Conservation (phyloP, 75 land plant species). For the Gnetum montanum region DNA sequence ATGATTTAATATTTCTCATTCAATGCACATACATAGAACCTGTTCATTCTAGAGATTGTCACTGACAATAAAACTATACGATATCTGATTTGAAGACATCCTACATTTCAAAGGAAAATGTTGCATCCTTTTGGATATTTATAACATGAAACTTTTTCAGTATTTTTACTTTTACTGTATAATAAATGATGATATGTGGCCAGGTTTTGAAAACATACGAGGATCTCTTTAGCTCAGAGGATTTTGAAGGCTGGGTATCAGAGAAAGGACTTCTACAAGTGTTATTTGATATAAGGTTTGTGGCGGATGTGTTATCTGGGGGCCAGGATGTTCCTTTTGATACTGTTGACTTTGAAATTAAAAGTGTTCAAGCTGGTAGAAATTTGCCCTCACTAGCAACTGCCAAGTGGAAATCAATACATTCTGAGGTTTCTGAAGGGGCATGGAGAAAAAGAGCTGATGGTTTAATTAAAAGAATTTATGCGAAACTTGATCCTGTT, state of each 20-base stretch:
- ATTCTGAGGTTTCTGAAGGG: constrained; percentile 18
- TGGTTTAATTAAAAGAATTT: constrained; percentile 36
- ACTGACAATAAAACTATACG: no score
- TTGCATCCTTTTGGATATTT: no score
- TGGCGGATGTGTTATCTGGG: constrained; percentile 79
- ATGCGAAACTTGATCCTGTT: constrained; percentile 81
- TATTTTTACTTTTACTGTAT: no score
- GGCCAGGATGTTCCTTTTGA: constrained; percentile 31
- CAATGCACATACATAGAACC: no score
- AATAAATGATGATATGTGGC: no score
- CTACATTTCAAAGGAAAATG: no score
- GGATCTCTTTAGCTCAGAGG: constrained; percentile 22
- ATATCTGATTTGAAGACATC: no score
- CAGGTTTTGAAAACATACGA: constrained; percentile 72
- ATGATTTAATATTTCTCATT: no score
- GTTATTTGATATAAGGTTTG: constrained; percentile 70
- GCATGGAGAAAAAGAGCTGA: constrained; percentile 28
- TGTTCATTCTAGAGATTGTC: no score
- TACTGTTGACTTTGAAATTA: constrained; percentile 11
- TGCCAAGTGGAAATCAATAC: constrained; percentile 27
- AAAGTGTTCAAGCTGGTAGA: constrained; percentile 16
- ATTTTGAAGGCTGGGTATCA: constrained; percentile 41
- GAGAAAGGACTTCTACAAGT: constrained; percentile 91
- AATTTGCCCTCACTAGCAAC: constrained; percentile 8
- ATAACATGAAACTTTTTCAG: no score